These are phyloP conservation scores for Rubia peregrina DNA, from an alignment of 305 asterid species.

Conservation along the genomic window DNA sequence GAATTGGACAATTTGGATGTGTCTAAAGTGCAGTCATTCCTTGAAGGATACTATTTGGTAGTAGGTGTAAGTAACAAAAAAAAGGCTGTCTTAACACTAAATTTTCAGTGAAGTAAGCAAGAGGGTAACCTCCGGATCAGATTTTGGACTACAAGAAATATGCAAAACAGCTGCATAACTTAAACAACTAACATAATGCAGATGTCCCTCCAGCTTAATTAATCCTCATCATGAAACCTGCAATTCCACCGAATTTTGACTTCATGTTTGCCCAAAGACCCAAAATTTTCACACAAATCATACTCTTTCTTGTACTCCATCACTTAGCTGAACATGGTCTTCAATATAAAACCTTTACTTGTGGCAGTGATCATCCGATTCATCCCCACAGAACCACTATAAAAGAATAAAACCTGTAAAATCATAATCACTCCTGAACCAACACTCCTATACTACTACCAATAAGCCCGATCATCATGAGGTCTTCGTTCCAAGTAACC, in stretches of 20 bases:
- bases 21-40: too few species aligned
- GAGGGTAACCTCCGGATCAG: slow-evolving; percentile 9
- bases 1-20: too few species aligned
- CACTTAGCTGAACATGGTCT: slow-evolving; percentile 14
- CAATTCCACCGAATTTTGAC: slow-evolving; percentile 14
- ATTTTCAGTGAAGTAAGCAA: slow-evolving; percentile 6
- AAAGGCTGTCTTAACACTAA: background rate
- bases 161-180: slow-evolving; percentile 10
- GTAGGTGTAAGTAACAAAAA: background rate
- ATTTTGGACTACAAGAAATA: background rate
- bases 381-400: slow-evolving; percentile 11
- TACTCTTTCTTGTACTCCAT: slow-evolving; percentile 34
- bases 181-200: background rate
- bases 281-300: background rate
- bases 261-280: background rate
- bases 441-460: background rate
- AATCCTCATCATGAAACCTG: background rate
- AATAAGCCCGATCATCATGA: slow-evolving; percentile 27
- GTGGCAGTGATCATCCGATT: slow-evolving; percentile 9
- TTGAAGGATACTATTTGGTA: background rate
- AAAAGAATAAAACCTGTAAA: background rate
- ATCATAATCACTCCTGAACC: background rate
- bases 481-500: slow-evolving; percentile 23
- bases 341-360: slow-evolving; percentile 6
- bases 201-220: background rate